Evolutionary conservation across 257 asterid genomes (phyloP), one percentile per base, ranked within the genome.

Genomic region (Marsdenia floribunda): DNA sequence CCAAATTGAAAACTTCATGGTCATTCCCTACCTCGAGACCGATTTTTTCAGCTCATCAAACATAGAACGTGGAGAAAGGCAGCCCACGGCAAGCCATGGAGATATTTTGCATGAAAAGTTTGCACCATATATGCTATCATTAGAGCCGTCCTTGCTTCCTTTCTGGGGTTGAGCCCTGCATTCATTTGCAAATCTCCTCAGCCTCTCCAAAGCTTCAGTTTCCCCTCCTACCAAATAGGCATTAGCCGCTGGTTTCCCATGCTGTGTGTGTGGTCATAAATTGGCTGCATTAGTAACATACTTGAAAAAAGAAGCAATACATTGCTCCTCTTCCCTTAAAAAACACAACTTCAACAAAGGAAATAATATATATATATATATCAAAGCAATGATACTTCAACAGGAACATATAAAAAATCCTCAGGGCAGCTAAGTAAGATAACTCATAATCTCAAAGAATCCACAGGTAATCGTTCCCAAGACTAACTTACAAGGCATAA

Each of bases 61-160:
- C 98, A 95, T 88, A 81, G 91, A 88, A 14, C 99, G 98, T 29
- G 99, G 98, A 80, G 99, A 95, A 75, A 95, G 96, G 84, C 98
- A 92, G 42, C 99, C 99, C 93, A 89, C 85, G 73, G 98, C 93
- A 35, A 95, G 93, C 99, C 99, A 95, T 7, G 99, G 99, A 16
- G 99, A 92, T 83, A 95, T 91, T 80, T 91, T 93, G 87, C 99
- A 90, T 2, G 97, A 95, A 78, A 95, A 90, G 76, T 92, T 95
- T 47, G 99, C 96, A 83, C 98, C 98, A 63, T 88, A 95, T 71
- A 92, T 88, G 88, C 93, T 88, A 72, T 87, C 91, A 35, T 77
- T 86, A 42, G 84, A 75, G 67, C 89, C 96, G 78, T 87, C 88
- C 70, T 85, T 85, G 38, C 65, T 85, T 58, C 86, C 93, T 52